Evolutionary conservation across 768 basidiomycete genomes (phyloP), one percentile per base, ranked within the genome.

Genomic region (Russula earlei): DNA sequence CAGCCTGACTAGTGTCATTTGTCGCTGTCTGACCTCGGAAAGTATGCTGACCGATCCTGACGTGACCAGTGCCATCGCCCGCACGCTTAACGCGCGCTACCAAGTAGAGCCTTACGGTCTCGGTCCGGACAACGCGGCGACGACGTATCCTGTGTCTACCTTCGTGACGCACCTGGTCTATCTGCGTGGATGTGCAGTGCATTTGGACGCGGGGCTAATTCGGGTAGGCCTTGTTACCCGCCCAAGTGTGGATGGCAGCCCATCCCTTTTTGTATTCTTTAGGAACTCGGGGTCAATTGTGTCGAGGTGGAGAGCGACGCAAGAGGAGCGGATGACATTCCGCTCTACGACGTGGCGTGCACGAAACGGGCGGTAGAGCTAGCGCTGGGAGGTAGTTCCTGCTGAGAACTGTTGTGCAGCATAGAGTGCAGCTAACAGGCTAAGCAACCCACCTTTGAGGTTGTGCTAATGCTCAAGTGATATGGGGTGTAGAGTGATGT

Each of bases 131-230:
- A 75, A 77, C 64, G 76, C 74, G 11, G 74, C 71, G 45, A 83
- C 82, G 4, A 78, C 74, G 19, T 89, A 87, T 64, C 88, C 88
- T 5, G 69, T 81, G 5, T 86, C 86, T 17, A 85, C 87, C 1
- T 90, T 92, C 66, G 73, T 96, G 57, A 92, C 90, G 5, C 91
- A 95, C 69, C 68, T 96, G 25, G 80, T 93, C 4, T 85, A 87
- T 69, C 75, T 93, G 10, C 77, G 80, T 63, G 83, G 78, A 2
- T 78, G 82, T 4, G 64, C 66, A 9, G 78, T 96, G 9, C 60
- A 68, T 0, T 81, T 95, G 22, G 84, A 95, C 65, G 72, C 75
- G 37, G 66, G 68, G 44, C 69, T 68, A 10, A 77, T 93, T 45
- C 77, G 77, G 41, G 92, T 91, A 63, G 66, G 83, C 68, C 41